Percentiles rank a stretch among this genome's conserved stretches.
phyloP scores from a whole-genome alignment of 2,329 filamentous ascomycete genomes.

The Calonectria hawksworthii region DNA sequence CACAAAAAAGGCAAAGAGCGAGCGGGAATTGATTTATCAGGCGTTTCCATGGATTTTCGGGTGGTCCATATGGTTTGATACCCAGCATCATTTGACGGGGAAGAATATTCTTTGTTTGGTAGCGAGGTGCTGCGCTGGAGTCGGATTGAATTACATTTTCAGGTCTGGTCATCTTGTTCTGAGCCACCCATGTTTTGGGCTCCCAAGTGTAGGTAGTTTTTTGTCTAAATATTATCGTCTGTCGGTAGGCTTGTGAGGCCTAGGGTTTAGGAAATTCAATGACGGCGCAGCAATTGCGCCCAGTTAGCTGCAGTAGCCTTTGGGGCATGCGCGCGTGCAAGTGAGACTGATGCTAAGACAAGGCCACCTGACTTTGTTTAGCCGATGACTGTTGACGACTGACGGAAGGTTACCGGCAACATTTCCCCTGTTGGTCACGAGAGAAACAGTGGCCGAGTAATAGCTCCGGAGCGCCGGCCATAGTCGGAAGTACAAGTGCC shows the following conservation, averaged over 20 bases:
- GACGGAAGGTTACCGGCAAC: conserved; percentile 15
- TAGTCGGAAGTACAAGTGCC: neutral
- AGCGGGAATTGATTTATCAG: conserved; percentile 42
- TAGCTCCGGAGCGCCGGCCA: neutral
- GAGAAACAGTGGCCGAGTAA: conserved; percentile 9
- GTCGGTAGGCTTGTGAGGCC: conserved; percentile 24
- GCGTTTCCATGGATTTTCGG: conserved; percentile 49
- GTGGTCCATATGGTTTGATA: conserved; percentile 50
- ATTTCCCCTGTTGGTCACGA: conserved; percentile 1
- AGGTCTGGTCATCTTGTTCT: conserved; percentile 37
- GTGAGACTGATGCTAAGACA: neutral
- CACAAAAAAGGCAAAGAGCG: conserved; percentile 38
- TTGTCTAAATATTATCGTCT: conserved; percentile 41
- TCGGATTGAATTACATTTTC: conserved; percentile 36
- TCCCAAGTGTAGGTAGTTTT: conserved; percentile 36
- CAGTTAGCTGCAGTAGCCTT: neutral
- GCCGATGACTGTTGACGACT: conserved; percentile 16
- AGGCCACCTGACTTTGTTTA: conserved; percentile 25
- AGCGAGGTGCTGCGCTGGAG: conserved; percentile 45
- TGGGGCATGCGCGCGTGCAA: neutral
- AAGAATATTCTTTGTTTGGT: conserved; percentile 45
- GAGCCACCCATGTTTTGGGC: conserved; percentile 29
- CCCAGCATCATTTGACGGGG: conserved; percentile 49
- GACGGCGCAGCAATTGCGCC: conserved; percentile 10
- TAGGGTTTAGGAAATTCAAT: conserved; percentile 32